phyloP scores from a whole-genome alignment of 176 grass and related monocot genomes.

The Triticum dicoccoides region DNA sequence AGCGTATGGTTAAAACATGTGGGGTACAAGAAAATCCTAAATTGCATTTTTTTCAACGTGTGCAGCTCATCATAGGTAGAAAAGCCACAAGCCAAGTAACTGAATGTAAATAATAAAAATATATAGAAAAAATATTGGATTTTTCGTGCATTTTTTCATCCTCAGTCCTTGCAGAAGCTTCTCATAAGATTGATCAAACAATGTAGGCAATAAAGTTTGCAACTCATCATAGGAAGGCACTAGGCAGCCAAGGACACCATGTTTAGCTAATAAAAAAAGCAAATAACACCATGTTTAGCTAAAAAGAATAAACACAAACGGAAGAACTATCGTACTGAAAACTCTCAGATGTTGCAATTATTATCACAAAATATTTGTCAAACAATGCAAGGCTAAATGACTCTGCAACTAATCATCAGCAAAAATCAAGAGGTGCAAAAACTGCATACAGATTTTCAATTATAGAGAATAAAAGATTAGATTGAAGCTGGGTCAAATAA shows the following conservation, averaged over 20 bases:
- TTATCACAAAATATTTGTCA: conserved; percentile 11
- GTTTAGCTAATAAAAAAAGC: neutral
- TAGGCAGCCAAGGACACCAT: neutral
- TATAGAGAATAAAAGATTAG: neutral
- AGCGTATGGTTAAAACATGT: neutral
- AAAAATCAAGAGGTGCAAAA: neutral
- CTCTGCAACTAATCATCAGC: neutral
- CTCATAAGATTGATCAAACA: conserved; percentile 27
- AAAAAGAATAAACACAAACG: neutral
- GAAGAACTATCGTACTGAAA: neutral
- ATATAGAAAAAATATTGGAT: neutral
- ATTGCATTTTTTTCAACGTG: neutral
- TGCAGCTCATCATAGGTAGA: conserved; percentile 10
- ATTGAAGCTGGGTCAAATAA: neutral
- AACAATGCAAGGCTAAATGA: conserved; percentile 37
- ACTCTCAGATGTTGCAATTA: neutral
- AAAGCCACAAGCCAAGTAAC: neutral
- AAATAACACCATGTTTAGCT: neutral
- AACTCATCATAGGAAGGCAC: conserved; percentile 27
- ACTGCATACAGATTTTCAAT: neutral
- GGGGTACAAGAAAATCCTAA: neutral
- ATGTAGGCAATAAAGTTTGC: conserved; percentile 37
- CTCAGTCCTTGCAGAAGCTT: conserved; percentile 1
- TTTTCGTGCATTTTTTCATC: neutral
- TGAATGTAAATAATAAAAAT: neutral